Base-by-base conservation (phyloP, 306 rosid genomes). In the Trifolium dubium region DNA sequence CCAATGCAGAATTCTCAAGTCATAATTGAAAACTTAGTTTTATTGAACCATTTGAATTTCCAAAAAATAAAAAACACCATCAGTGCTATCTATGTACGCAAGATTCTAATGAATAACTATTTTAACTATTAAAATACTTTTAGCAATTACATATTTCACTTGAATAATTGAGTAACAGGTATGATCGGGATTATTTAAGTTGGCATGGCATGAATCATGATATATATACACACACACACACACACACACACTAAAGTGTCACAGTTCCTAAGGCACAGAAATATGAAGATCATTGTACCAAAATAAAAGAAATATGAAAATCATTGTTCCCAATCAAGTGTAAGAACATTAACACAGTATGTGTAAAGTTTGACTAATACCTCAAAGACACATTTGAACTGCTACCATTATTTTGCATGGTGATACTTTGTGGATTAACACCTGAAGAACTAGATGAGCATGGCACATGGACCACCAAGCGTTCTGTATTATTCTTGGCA, bases 341-440 rank as follows among this genome's bases (percentile, higher is more conserved):
- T 71, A 4, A 54, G 59, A 43, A 49, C 11, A 68, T 31, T n/a
- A 51, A 18, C 35, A 3, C 31, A 40, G 49, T 8, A 40, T 13
- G 78, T 41, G 62, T 35, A 53, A 72, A 49, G 23, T 29, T 11
- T 39, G 35, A 43, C 53, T 18, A 47, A 76, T 85, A 89, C 98
- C 98, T 88, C 72, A 88, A 80, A 67, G 92, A 65, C 74, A 81
- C 71, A 60, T 81, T 85, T 47, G 81, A 86, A 87, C 69, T 80
- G 67, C 75, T 63, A 74, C 60, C 60, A 62, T 72, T 83, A 82
- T 72, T 77, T 77, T 79, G 80, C 40, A 64, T n/a, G 47, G 30
- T 58, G 55, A 35, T 68, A 80, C 82, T 80, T 68, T 71, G 83
- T 11, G 64, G 64, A 39, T 74, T 81, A 70, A 67, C 75, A 72